Evolutionary conservation across 257 asterid species (phyloP).

Genomic region (Linaria vulgaris): DNA sequence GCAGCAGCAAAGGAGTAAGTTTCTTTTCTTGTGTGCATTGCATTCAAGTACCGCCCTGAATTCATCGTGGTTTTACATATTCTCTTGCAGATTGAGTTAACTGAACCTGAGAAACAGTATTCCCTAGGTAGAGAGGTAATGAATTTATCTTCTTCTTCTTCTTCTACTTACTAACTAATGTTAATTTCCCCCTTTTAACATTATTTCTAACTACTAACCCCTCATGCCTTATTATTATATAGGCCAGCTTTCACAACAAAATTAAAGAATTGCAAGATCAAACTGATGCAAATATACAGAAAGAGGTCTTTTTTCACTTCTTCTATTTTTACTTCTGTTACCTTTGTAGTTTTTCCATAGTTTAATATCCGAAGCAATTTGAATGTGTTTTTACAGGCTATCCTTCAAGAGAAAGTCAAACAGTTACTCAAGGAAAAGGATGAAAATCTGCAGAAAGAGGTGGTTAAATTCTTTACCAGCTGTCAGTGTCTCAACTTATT

Average conservation of each 20-base stretch:
- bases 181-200: conserved; percentile 28
- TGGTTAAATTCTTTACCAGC: conserved; percentile 23
- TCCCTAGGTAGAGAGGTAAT: conserved; percentile 54
- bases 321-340: too few species aligned
- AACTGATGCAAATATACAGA: conserved; percentile 42
- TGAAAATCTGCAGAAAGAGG: conserved; percentile 52
- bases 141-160: conserved; percentile 14
- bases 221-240: too few species aligned
- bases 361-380: neutral
- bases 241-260: conserved; percentile 47
- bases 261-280: conserved; percentile 44
- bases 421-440: conserved; percentile 48
- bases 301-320: conserved; percentile 37
- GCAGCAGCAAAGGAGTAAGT: conserved; percentile 44
- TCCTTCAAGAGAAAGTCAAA: conserved; percentile 47
- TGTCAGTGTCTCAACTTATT: conserved; percentile 15
- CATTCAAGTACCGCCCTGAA: too few species aligned
- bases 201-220: conserved; percentile 19
- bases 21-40: too few species aligned
- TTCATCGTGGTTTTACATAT: conserved; percentile 14
- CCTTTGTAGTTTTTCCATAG: neutral
- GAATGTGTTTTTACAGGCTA: conserved; percentile 37
- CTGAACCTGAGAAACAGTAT: conserved; percentile 36
- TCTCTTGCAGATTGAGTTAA: conserved; percentile 33
- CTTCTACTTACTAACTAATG: conserved; percentile 6